A percentile compares a stretch with the other conserved stretches of the same genome.
Conservation (phyloP, 2,329 filamentous ascomycete species). For the Cordyceps javanica region DNA sequence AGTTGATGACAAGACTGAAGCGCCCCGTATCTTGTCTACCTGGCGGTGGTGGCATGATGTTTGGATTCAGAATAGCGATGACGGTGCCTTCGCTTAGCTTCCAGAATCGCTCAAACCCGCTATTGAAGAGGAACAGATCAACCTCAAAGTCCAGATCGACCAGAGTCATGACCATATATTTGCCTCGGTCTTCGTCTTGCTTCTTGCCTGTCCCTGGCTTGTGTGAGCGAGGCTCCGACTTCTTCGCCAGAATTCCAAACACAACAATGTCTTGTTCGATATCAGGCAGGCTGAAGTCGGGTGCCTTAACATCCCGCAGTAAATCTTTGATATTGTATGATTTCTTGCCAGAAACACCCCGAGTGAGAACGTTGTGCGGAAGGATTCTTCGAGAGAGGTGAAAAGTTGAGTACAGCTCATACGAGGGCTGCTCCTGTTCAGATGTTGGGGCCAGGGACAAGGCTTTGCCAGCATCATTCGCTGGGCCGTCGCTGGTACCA, state of each 20-base stretch:
- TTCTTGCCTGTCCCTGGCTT: conserved; percentile 37
- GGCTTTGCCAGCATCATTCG: conserved; percentile 11
- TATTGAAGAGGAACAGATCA: conserved; percentile 86
- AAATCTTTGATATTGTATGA: conserved; percentile 74
- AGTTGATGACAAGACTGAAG: conserved; percentile 81
- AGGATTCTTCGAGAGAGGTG: conserved; percentile 80
- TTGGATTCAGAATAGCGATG: conserved; percentile 85
- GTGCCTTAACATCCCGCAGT: conserved; percentile 72
- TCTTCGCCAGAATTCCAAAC: conserved; percentile 79
- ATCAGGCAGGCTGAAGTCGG: conserved; percentile 73
- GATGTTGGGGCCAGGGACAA: conserved; percentile 18
- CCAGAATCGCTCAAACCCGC: conserved; percentile 88
- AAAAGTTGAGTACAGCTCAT: conserved; percentile 80
- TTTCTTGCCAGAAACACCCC: conserved; percentile 72
- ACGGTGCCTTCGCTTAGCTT: conserved; percentile 89
- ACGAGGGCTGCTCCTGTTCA: conserved; percentile 41
- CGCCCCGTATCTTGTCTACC: conserved; percentile 70
- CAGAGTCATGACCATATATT: conserved; percentile 88
- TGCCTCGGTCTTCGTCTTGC: conserved; percentile 56
- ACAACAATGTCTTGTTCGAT: conserved; percentile 85
- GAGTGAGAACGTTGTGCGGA: conserved; percentile 71
- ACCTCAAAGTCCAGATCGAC: conserved; percentile 87
- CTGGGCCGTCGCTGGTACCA: conserved; percentile 4
- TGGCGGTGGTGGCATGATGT: conserved; percentile 78
- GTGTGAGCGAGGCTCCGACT: conserved; percentile 70